Conservation (phyloP, 768 basidiomycete species). For the Termitomyces sp. region DNA sequence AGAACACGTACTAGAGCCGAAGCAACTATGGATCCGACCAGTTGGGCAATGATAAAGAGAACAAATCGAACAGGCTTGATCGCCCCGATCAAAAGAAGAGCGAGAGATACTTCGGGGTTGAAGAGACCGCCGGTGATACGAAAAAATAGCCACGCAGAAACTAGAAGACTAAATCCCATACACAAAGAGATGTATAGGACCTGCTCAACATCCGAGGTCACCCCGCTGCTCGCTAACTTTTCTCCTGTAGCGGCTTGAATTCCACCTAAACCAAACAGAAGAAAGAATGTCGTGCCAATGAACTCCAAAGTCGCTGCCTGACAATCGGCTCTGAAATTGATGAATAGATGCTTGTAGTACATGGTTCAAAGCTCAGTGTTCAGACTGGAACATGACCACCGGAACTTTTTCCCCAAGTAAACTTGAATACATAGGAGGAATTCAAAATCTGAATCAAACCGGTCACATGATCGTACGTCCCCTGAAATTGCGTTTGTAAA, state of each 20-base stretch:
- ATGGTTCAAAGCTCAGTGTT: neutral
- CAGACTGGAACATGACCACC: neutral
- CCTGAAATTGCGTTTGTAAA: no score
- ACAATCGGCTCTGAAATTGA: slow-evolving; percentile 31
- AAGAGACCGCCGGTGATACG: slow-evolving; percentile 58
- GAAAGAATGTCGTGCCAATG: slow-evolving; percentile 54
- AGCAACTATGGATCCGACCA: slow-evolving; percentile 54
- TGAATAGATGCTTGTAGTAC: slow-evolving; percentile 10
- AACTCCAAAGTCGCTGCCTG: slow-evolving; percentile 52
- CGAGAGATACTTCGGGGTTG: slow-evolving; percentile 58
- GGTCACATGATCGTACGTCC: neutral
- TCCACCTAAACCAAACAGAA: slow-evolving; percentile 61
- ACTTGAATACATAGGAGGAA: neutral
- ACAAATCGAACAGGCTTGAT: slow-evolving; percentile 51
- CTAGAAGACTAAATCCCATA: slow-evolving; percentile 58
- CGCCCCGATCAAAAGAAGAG: slow-evolving; percentile 51
- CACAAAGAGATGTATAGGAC: slow-evolving; percentile 51
- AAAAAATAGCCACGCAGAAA: slow-evolving; percentile 65
- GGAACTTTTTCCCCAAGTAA: neutral
- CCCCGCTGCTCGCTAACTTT: slow-evolving; percentile 16
- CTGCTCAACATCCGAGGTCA: slow-evolving; percentile 30
- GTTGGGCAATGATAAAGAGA: slow-evolving; percentile 56
- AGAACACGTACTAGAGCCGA: slow-evolving; percentile 49
- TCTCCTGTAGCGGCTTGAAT: slow-evolving; percentile 49
- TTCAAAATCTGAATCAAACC: slow-evolving; percentile 1